These are phyloP conservation scores for Phaffomyces opuntiae DNA, from an alignment of 805 yeast species.

Conservation along the genomic window DNA sequence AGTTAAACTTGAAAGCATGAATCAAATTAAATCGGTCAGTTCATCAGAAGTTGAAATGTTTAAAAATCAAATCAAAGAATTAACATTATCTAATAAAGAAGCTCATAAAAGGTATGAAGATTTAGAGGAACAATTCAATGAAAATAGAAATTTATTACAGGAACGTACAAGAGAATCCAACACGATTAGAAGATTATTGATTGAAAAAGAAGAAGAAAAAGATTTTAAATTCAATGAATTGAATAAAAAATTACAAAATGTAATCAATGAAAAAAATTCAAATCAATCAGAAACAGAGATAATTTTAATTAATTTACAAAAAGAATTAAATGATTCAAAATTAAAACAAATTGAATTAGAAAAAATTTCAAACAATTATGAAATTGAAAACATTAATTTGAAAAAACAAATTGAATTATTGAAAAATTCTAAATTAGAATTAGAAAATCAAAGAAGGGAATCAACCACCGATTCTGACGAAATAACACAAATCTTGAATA, in stretches of 20 bases:
- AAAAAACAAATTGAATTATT: slow-evolving; percentile 25
- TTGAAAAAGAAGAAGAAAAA: slow-evolving; percentile 60
- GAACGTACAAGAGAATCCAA: slow-evolving; percentile 77
- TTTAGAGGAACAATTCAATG: slow-evolving; percentile 77
- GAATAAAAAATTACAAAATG: slow-evolving; percentile 40
- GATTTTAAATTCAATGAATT: slow-evolving; percentile 47
- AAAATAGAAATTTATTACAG: slow-evolving; percentile 61
- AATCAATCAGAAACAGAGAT: slow-evolving; percentile 47
- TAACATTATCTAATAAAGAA: slow-evolving; percentile 61
- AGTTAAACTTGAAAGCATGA: slow-evolving; percentile 31
- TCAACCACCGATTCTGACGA: slow-evolving; percentile 26
- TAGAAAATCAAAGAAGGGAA: slow-evolving; percentile 23
- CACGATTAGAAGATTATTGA: slow-evolving; percentile 59
- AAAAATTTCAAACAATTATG: slow-evolving; percentile 28
- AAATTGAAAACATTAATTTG: slow-evolving; percentile 29
- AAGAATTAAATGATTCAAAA: slow-evolving; percentile 60
- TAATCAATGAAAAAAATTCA: slow-evolving; percentile 55
- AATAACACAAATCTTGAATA: slow-evolving; percentile 26
- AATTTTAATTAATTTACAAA: slow-evolving; percentile 45
- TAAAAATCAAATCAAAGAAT: slow-evolving; percentile 68
- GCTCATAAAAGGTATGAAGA: slow-evolving; percentile 51
- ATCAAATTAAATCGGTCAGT: slow-evolving; percentile 28
- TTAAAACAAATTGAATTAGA: slow-evolving; percentile 36
- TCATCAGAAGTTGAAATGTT: slow-evolving; percentile 40
- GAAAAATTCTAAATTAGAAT: slow-evolving; percentile 22